These are phyloP conservation scores for Spencermartinsiella ligniputridi DNA, from an alignment of 1,139 yeast genomes.

Conservation along the genomic window DNA sequence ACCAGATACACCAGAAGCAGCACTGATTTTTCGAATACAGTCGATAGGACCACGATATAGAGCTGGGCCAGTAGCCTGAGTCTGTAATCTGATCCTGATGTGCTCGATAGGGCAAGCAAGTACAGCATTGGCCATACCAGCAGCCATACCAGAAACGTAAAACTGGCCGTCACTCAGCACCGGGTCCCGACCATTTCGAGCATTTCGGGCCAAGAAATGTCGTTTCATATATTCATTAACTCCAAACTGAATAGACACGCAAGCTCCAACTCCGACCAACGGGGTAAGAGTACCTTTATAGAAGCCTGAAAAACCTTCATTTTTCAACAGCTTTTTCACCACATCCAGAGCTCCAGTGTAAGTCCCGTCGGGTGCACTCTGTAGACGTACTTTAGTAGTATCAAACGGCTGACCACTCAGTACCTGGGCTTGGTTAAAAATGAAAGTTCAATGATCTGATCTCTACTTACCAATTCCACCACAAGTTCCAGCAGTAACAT, in stretches of 20 bases:
- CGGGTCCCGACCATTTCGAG: constrained; percentile 38
- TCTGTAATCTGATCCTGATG: constrained; percentile 83
- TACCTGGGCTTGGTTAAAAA: constrained; percentile 60
- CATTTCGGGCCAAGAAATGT: constrained; percentile 44
- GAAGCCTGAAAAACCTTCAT: constrained; percentile 78
- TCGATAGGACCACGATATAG: constrained; percentile 75
- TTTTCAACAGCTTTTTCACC: constrained; percentile 57
- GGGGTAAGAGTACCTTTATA: constrained; percentile 90
- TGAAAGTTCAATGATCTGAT: not conserved
- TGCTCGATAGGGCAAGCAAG: constrained; percentile 92
- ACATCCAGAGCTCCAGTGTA: constrained; percentile 76
- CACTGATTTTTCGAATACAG: constrained; percentile 58
- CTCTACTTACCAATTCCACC: constrained; percentile 69
- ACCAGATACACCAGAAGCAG: constrained; percentile 53
- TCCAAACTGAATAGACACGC: constrained; percentile 75
- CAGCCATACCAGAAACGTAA: constrained; percentile 77
- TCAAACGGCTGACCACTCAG: constrained; percentile 96
- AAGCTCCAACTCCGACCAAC: constrained; percentile 51
- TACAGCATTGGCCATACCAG: constrained; percentile 84
- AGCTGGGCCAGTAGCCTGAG: constrained; percentile 54
- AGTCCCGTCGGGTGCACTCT: constrained; percentile 75
- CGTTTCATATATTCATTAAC: constrained; percentile 94
- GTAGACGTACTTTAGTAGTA: constrained; percentile 86
- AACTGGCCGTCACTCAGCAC: constrained; percentile 50
- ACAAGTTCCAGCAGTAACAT: constrained; percentile 82